A percentile compares a stretch with the other conserved stretches of the same genome.
These are phyloP conservation scores for Pseudocercospora fuligena DNA, from an alignment of 2,329 filamentous ascomycete genomes.

Conservation along the genomic window DNA sequence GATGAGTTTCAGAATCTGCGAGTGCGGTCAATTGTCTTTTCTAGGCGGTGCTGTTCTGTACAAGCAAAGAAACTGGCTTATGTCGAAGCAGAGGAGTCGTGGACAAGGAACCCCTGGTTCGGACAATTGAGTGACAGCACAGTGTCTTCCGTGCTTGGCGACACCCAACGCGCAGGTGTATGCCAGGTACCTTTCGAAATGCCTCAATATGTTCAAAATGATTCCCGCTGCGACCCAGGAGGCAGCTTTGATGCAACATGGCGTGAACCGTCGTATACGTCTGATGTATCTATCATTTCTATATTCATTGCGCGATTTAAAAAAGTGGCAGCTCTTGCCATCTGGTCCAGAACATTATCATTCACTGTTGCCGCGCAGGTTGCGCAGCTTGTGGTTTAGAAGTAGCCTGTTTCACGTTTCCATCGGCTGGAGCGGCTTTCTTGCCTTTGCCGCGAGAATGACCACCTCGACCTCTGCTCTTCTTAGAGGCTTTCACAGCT, in stretches of 20 bases:
- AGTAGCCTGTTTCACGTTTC: neutral
- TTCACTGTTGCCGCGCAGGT: neutral
- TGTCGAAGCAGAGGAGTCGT: neutral
- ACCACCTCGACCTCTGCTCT: constrained; percentile 29
- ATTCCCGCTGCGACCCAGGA: neutral
- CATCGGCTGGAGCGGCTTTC: neutral
- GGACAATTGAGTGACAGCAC: constrained; percentile 1
- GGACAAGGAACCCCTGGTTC: neutral
- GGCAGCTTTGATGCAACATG: neutral
- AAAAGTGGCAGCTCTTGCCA: neutral
- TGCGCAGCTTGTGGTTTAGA: neutral
- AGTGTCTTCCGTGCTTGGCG: neutral
- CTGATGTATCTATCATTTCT: constrained; percentile 1
- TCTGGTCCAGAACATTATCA: neutral
- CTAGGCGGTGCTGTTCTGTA: neutral
- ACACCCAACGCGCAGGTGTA: neutral
- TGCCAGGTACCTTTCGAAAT: neutral
- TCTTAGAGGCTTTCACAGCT: constrained; percentile 26
- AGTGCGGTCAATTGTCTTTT: neutral
- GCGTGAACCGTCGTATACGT: constrained; percentile 1
- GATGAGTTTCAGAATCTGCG: neutral
- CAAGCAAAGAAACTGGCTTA: neutral
- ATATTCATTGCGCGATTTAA: neutral
- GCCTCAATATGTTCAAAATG: neutral
- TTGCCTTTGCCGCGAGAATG: constrained; percentile 22